phyloP scores from a whole-genome alignment of 2,329 filamentous ascomycete genomes.

The Ascochyta rabiei region DNA sequence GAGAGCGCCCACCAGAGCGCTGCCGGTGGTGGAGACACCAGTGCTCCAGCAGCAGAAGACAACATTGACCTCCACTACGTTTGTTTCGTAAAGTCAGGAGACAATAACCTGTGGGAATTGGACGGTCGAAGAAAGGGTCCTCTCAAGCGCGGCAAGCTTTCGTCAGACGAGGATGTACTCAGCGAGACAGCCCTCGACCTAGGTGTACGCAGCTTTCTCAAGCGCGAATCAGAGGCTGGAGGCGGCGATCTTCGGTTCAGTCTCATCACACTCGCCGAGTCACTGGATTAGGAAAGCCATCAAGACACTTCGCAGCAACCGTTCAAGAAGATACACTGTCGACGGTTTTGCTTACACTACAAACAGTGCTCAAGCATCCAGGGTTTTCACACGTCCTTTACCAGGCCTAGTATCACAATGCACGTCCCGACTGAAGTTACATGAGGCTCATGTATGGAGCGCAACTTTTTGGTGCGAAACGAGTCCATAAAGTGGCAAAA shows the following conservation, averaged over 20 bases:
- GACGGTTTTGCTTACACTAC: background rate
- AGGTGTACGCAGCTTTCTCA: constrained; percentile 68
- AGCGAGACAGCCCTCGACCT: constrained; percentile 76
- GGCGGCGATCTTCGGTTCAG: constrained; percentile 68
- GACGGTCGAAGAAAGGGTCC: constrained; percentile 78
- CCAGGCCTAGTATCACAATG: background rate
- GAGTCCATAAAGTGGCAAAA: background rate
- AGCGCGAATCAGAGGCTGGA: constrained; percentile 60
- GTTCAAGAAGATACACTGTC: background rate
- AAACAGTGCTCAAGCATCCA: background rate
- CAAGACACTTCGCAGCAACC: background rate
- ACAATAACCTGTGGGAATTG: constrained; percentile 77
- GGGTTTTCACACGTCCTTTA: background rate
- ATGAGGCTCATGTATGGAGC: background rate
- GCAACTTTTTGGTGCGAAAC: background rate
- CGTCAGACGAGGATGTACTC: constrained; percentile 55
- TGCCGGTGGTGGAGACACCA: constrained; percentile 77
- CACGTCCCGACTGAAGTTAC: background rate
- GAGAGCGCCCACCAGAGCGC: constrained; percentile 80
- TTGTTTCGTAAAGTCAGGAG: constrained; percentile 80
- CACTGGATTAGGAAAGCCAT: constrained; percentile 51
- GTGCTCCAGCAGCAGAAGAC: constrained; percentile 77
- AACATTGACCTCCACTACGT: constrained; percentile 95
- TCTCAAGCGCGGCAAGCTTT: constrained; percentile 62
- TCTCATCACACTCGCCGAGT: constrained; percentile 65